These are phyloP conservation scores for Mycothermus thermophilus DNA, from an alignment of 495 filamentous ascomycete genomes.

Conservation along the genomic window DNA sequence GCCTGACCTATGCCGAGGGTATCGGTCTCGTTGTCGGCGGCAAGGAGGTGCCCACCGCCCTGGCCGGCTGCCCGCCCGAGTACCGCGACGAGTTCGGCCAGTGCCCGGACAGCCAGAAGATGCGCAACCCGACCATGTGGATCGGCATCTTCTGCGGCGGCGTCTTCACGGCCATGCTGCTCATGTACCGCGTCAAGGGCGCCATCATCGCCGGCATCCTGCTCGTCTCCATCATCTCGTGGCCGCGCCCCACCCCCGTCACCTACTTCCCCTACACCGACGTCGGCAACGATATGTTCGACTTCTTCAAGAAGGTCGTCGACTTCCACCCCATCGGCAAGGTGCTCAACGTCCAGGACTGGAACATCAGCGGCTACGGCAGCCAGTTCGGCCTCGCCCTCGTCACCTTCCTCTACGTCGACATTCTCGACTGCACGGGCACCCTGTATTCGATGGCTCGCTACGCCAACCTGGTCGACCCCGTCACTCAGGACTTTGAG, in stretches of 20 bases:
- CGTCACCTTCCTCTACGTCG: constrained; percentile 75
- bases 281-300: constrained; percentile 50
- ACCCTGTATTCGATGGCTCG: constrained; percentile 75
- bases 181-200: constrained; percentile 74
- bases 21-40: constrained; percentile 58
- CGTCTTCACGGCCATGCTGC: constrained; percentile 56
- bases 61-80: constrained; percentile 48
- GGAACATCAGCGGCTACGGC: constrained; percentile 47
- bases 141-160: constrained; percentile 73
- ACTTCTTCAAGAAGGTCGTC: constrained; percentile 76
- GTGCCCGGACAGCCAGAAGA: constrained; percentile 43
- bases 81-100: constrained; percentile 25
- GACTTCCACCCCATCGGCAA: constrained; percentile 61
- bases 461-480: constrained; percentile 60
- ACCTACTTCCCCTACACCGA: constrained; percentile 64
- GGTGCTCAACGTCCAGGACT: constrained; percentile 51
- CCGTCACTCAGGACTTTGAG: constrained; percentile 63
- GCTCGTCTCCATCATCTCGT: constrained; percentile 71
- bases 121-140: constrained; percentile 69
- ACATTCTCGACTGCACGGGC: constrained; percentile 65
- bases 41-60: constrained; percentile 43
- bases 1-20: constrained; percentile 63
- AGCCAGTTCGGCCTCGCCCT: constrained; percentile 62
- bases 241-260: constrained; percentile 58
- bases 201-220: constrained; percentile 69